Evolutionary conservation across 306 rosid genomes (phyloP), one percentile per base, ranked within the genome.

Genomic region (Casuarina glauca): DNA sequence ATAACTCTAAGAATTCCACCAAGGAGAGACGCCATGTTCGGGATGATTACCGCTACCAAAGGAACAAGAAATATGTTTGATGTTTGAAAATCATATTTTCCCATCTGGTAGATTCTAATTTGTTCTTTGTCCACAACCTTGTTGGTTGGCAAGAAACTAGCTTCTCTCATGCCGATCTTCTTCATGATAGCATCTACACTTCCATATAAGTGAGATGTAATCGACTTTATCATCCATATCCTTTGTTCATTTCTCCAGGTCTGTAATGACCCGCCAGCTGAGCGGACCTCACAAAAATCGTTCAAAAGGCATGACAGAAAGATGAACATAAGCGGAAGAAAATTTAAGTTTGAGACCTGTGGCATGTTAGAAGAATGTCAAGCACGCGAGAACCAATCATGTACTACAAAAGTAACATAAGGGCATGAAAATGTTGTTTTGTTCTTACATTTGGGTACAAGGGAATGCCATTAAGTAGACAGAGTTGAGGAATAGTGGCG

Each of bases 381-480:
- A 20, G 26, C 26, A 20, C 26, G 26, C 26, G 26, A 20, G 26
- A 20, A 20, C 26, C 26, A 20, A 20, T 20, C 26, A 20, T 20
- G 6, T 2, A 20, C 63, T 57, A 20, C 10, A 19, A 50, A n/a
- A 73, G 11, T 62, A 66, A 49, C 15, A 41, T 10, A 11, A 49
- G 74, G 45, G 32, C 64, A 15, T n/a, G 16, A 48, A 32, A 4
- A 45, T 61, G 10, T 16, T 38, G 3, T n/a, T n/a, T 8, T 12
- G 51, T 73, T 42, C 43, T 82, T 87, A 90, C 95, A 97, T 91
- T 60, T 2, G 94, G 97, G 81, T 89, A 91, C 70, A 87, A 41
- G 74, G 92, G 72, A 43, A 88, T 79, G 53, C 88, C 91, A 72
- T 82, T 67, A 11, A 87, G 76, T 11, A 93, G 86, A 79, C 92